Evolutionary conservation across 2,329 filamentous ascomycete species (phyloP), one percentile per base, ranked within the genome.

Genomic region (Trichoderma sp.): DNA sequence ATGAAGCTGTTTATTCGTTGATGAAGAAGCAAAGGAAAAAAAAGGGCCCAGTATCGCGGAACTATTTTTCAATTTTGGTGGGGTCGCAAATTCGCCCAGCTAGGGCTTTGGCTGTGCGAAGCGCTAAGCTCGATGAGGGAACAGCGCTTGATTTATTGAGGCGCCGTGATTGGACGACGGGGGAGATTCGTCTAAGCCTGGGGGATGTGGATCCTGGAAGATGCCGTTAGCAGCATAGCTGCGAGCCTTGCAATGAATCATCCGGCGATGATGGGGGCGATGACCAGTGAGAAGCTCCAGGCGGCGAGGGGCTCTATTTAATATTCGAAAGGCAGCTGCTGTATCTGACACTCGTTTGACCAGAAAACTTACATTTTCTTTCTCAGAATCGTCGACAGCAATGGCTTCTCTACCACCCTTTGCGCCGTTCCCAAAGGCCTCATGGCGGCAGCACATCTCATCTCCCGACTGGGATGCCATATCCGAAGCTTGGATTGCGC

Each of bases 381-480:
- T 26, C 49, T 3, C 5, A 24, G 5, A 4, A 37, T 14, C 18
- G 21, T n/a, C 8, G 13, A 30, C 32, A 55, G 56, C 18, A 58
- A 66, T 69, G 63, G 28, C 32, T 7, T 59, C 54, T 56, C 81
- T 94, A 59, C 93, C 93, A 52, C 85, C 89, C 39, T 85, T 97
- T 79, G 93, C 91, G 68, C 87, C 91, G 24, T 94, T 96, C 74
- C 95, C 94, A 21, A 86, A 90, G 70, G 81, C 86, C 39, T 82
- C 83, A 67, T 89, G 93, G 82, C 89, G 89, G 75, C 85, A 86
- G 72, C 86, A 86, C 73, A 86, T 97, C 70, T 83, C 85, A 49
- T 81, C 88, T 4, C 81, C 85, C 61, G 92, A 97, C 79, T 97
- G 94, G 94, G 85, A 90, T 72, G 84, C 87, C 37, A 93, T 91